Base-by-base conservation (phyloP, 768 basidiomycete genomes). In the Leccinum boreale region DNA sequence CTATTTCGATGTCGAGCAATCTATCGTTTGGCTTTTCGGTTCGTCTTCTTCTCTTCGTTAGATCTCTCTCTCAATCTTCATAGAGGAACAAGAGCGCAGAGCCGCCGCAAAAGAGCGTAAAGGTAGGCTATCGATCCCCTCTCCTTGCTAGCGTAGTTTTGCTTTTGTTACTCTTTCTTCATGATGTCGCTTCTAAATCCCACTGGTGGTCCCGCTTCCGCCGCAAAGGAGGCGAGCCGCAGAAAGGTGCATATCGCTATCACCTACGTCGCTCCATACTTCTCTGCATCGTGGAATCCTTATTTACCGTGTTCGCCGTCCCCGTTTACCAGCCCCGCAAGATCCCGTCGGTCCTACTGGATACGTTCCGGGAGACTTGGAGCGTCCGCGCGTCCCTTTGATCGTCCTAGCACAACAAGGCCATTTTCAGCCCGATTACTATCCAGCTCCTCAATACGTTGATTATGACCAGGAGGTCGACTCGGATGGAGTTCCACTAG, bases 1-100 rank as follows among this genome's bases (percentile, higher is more conserved):
- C 65, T 90, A 90, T 71, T 98, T 96, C 65, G 86, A 96, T 67
- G 80, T 89, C 15, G 85, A 92, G 33, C 81, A 86, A 70, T 85
- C 90, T 17, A 74, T 96, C 10, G 75, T 83, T 31, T 92, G 85
- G 83, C 77, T 92, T 26, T 63, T 89, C 36, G 87, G 93, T 94
- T 59, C 62, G 87, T 77, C 45, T 4, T 14, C 42, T 31, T 7
- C 28, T 24, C n/a, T 21, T 26, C 14, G 44, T 23, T 28, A 33
- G 26, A 50, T 48, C 33, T 12, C 48, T 53, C 26, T 55, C 52
- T 52, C 45, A 59, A 11, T 23, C 49, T 52, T 23, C 47, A 52
- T 65, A 91, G 93, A 89, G 68, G 86, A 92, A 68, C 82, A 86
- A 62, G 82, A 84, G 26, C 80, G 84, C 60, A 81, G 80, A 65